Evolutionary conservation across 176 grass and related monocot species (phyloP), one percentile per base, ranked within the genome.

Genomic region (bread wheat (Triticum aestivum)): DNA sequence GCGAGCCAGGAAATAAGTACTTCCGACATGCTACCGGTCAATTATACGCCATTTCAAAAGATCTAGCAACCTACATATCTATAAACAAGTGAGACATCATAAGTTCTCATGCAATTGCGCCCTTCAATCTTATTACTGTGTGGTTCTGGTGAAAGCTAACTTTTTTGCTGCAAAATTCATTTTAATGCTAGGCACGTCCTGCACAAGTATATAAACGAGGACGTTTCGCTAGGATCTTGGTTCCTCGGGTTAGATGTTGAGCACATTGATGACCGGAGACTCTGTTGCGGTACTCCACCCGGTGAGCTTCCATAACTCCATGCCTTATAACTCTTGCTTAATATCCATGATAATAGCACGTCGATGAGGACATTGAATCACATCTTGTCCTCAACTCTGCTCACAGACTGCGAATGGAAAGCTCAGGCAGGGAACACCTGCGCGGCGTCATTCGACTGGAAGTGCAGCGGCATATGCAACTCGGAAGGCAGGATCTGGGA

Each of bases 331-430:
- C 21, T 74, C 34, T 13, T 44, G 45, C 12, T 79, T 68, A 11
- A 15, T 54, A 2, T 61, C 18, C 9, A 0, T 78, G 13, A 69
- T 0, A n/a, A 15, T 33, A 63, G 12, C 11, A 12, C 9, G 13
- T 61, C 6, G 52, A 58, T 58, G 52, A 58, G 9, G 61, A 44
- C 24, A 70, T 52, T 6, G 9, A 54, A 2, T 75, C 77, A 58
- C 64, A 76, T 89, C 9, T 1, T 66, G 68, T 26, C 0, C 4
- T 15, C 62, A 0, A 24, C 17, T 21, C 39, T 2, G 24, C 71
- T 82, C 17, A 29, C 86, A 97, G 95, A 97, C 84, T 97, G 95
- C 2, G 92, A 97, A 82, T 97, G 95, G 95, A 97, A 97, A 84
- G 90, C 92, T 59, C 95, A 97, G 78, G 95, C 92, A 0, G 95